Evolutionary conservation across 192 early-diverging fungal genomes (phyloP).

Genomic region (Coemansia umbellata): DNA sequence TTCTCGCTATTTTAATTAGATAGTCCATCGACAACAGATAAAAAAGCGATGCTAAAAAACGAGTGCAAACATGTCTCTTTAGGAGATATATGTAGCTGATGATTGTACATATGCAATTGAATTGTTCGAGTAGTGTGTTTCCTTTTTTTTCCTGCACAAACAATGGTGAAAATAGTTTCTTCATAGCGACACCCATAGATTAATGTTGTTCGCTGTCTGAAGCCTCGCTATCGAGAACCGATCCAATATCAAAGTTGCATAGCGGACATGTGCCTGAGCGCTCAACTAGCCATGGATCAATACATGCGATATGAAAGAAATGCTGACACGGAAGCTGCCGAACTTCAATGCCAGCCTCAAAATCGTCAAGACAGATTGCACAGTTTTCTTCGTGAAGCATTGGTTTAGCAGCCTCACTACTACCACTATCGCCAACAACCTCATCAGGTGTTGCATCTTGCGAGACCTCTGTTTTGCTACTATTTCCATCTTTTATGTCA

Average conservation of each 20-base stretch:
- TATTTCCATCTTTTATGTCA: background rate
- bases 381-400: conserved; percentile 40
- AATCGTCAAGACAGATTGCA: conserved; percentile 45
- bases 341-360: conserved; percentile 28
- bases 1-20: too few relatives aligned
- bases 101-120: background rate
- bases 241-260: conserved; percentile 42
- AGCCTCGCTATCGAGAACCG: background rate
- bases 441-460: background rate
- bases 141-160: too few relatives aligned
- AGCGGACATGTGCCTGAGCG: conserved; percentile 35
- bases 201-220: too few relatives aligned
- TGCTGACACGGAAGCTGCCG: conserved; percentile 40
- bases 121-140: background rate
- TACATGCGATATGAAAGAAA: conserved; percentile 40
- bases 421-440: background rate
- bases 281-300: conserved; percentile 39
- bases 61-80: too few relatives aligned
- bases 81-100: too few relatives aligned
- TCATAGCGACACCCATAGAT: too few relatives aligned
- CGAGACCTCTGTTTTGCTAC: background rate
- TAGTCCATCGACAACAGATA: too few relatives aligned
- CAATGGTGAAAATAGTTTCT: too few relatives aligned
- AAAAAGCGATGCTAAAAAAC: too few relatives aligned
- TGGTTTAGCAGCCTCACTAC: background rate